Conservation (phyloP, 225 moss, liverwort and hornwort species). For the Sphagnum tenellum region DNA sequence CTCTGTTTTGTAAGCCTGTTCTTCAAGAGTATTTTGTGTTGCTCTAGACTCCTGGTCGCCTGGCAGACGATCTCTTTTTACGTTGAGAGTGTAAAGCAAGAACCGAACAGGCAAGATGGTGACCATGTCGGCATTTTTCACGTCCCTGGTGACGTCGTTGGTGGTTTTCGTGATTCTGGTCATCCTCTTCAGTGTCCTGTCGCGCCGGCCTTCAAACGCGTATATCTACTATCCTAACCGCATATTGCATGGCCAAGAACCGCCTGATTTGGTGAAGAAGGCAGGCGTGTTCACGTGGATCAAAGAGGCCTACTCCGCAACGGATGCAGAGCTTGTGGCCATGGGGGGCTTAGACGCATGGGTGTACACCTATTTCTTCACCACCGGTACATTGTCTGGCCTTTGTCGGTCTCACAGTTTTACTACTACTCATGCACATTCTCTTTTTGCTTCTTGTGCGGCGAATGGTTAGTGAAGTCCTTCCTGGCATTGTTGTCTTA, state of each 20-base stretch:
- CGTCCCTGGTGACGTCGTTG: slow-evolving; percentile 17
- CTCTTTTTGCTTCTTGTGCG: no score
- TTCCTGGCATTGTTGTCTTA: no score
- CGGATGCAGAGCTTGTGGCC: slow-evolving; percentile 16
- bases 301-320: slow-evolving; percentile 17
- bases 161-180: slow-evolving; percentile 23
- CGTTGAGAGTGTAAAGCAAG: no score
- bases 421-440: no score
- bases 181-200: slow-evolving; percentile 11
- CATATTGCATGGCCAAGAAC: slow-evolving; percentile 9
- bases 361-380: slow-evolving; percentile 30
- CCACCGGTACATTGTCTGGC: slow-evolving; percentile 14
- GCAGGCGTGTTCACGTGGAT: slow-evolving; percentile 27
- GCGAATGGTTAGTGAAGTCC: no score
- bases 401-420: no score
- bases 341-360: slow-evolving; percentile 35
- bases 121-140: slow-evolving; percentile 18
- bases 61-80: neutral
- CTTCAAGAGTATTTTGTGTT: no score
- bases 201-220: slow-evolving; percentile 9
- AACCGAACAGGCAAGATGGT: slow-evolving; percentile 17
- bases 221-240: slow-evolving; percentile 29
- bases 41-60: no score
- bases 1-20: no score
- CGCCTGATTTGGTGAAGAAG: slow-evolving; percentile 8